Conservation (phyloP, 2,329 filamentous ascomycete species). For the Cucurbitaria berberidis region DNA sequence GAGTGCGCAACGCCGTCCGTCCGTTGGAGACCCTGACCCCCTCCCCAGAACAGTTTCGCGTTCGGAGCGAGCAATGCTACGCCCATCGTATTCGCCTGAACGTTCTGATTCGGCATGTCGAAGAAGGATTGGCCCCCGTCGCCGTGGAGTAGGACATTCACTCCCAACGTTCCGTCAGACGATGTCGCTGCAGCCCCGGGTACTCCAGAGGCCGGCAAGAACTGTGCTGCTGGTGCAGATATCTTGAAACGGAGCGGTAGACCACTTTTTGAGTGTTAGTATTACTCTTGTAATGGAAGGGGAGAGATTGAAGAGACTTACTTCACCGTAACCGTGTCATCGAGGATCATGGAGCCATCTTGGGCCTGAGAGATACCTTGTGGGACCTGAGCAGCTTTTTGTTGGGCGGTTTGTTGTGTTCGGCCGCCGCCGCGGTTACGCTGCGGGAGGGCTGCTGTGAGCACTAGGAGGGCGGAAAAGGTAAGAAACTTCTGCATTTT, state of each 20-base stretch:
- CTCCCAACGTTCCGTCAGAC: conserved; percentile 46
- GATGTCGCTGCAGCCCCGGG: conserved; percentile 52
- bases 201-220: conserved; percentile 58
- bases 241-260: conserved; percentile 64
- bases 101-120: conserved; percentile 63
- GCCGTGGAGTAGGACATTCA: conserved; percentile 66
- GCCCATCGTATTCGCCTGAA: conserved; percentile 59
- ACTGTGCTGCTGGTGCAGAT: conserved; percentile 61
- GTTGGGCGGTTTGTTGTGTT: conserved; percentile 33
- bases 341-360: conserved; percentile 63
- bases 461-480: conserved; percentile 25
- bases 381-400: conserved; percentile 44
- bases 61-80: conserved; percentile 62
- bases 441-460: conserved; percentile 35
- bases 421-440: conserved; percentile 23
- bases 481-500: conserved; percentile 17
- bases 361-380: conserved; percentile 52
- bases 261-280: conserved; percentile 28
- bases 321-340: conserved; percentile 62
- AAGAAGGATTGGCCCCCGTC: conserved; percentile 66
- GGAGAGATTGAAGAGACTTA: neutral
- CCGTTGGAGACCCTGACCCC: conserved; percentile 58
- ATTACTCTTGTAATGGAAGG: neutral
- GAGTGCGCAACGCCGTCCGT: conserved; percentile 63
- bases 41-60: conserved; percentile 64